These are phyloP conservation scores for Melaleuca alternifolia DNA, from an alignment of 345 rosid genomes.

Conservation along the genomic window DNA sequence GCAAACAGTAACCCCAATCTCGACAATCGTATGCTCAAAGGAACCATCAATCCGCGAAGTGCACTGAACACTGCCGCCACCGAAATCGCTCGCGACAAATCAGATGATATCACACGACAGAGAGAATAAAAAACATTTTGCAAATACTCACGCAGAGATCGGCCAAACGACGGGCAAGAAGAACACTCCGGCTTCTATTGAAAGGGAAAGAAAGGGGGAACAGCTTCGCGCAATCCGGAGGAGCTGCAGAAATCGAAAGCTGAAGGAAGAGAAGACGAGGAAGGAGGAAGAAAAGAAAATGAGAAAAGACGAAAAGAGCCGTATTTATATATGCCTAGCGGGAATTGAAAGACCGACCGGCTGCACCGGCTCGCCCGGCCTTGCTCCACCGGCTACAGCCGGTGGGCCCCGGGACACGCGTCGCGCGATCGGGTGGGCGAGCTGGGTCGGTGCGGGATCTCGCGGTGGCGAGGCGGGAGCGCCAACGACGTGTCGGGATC, in stretches of 20 bases:
- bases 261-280: background rate
- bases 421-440: background rate
- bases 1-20: background rate
- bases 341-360: slow-evolving; percentile 25
- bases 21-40: background rate
- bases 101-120: background rate
- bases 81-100: background rate
- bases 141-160: background rate
- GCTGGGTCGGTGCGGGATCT: slow-evolving; percentile 18
- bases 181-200: background rate
- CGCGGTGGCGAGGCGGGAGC: slow-evolving; percentile 8
- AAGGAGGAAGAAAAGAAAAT: background rate
- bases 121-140: background rate
- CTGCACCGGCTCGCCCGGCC: background rate
- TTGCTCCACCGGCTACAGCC: slow-evolving; percentile 1
- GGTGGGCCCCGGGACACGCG: slow-evolving; percentile 12
- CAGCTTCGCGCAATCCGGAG: background rate
- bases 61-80: background rate
- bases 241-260: background rate
- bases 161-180: too few relatives aligned
- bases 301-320: slow-evolving; percentile 5
- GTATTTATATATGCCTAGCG: slow-evolving; percentile 39
- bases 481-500: background rate
- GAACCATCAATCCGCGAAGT: background rate
- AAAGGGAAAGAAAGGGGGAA: background rate